These are phyloP conservation scores for Colletotrichum gloeosporioides DNA, from an alignment of 2,329 filamentous ascomycete species.

Conservation along the genomic window DNA sequence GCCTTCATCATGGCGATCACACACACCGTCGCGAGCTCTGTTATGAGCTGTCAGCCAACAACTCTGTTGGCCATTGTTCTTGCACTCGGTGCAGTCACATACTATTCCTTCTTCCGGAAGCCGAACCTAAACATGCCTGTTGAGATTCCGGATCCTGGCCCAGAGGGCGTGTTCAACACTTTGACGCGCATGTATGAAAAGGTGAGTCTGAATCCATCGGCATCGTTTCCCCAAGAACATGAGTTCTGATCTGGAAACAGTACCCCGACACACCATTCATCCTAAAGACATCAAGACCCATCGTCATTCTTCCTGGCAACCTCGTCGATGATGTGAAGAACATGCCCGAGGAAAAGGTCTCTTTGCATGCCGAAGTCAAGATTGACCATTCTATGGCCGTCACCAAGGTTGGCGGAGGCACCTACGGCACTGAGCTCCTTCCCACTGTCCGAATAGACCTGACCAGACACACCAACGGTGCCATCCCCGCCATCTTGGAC, in stretches of 20 bases:
- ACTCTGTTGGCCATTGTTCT: not conserved
- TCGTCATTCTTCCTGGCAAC: not conserved
- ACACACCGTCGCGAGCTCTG: not conserved
- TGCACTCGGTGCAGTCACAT: not conserved
- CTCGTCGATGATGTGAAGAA: constrained; percentile 4
- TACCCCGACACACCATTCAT: constrained; percentile 3
- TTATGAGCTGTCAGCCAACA: not conserved
- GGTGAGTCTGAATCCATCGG: not conserved
- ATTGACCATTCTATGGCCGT: constrained; percentile 9
- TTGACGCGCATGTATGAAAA: not conserved
- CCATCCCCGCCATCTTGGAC: constrained; percentile 1
- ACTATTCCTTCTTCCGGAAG: not conserved
- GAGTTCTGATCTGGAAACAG: not conserved
- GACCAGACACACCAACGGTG: not conserved
- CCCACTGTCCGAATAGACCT: constrained; percentile 5
- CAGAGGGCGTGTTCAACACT: constrained; percentile 4
- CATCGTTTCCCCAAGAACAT: rapidly evolving
- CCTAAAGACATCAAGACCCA: not conserved
- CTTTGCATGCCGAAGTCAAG: constrained; percentile 3
- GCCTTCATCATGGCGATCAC: not conserved
- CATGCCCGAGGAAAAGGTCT: constrained; percentile 9
- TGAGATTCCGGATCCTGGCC: not conserved
- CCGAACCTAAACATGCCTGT: not conserved
- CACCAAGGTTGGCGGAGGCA: constrained; percentile 8
- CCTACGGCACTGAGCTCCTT: not conserved